Conservation (phyloP, 352 stramenopile genomes). For the Phytopythium sindhum region DNA sequence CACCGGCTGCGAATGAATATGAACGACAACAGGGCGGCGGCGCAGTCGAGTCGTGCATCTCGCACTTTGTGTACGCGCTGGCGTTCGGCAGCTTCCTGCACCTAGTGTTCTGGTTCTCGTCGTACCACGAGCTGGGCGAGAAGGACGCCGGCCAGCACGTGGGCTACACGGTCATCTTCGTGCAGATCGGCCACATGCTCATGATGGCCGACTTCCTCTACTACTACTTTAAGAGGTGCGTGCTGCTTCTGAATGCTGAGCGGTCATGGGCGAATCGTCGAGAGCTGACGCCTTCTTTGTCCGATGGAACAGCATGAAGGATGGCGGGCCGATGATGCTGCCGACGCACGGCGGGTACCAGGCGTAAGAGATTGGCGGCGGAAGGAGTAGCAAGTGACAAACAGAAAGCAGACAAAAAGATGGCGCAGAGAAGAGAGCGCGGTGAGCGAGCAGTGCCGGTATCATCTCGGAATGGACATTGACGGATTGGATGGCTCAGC, state of each 20-base stretch:
- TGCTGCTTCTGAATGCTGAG: background rate
- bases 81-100: conserved; percentile 95
- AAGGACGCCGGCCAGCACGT: conserved; percentile 88
- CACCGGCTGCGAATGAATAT: background rate
- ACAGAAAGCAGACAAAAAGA: conserved; percentile 9
- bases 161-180: conserved; percentile 94
- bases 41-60: conserved; percentile 95
- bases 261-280: background rate
- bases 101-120: conserved; percentile 98
- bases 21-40: conserved; percentile 61
- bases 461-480: background rate
- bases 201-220: conserved; percentile 99
- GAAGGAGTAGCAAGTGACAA: background rate
- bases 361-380: conserved; percentile 39
- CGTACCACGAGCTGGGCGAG: conserved; percentile 97
- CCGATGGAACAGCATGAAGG: conserved; percentile 65
- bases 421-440: background rate
- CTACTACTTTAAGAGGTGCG: conserved; percentile 96
- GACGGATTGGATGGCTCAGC: no score
- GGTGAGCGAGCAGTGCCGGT: background rate
- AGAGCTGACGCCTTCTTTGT: background rate
- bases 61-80: conserved; percentile 96
- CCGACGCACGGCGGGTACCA: conserved; percentile 85
- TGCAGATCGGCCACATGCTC: conserved; percentile 97
- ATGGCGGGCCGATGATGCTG: conserved; percentile 87